These are phyloP conservation scores for Metschnikowia proteae DNA, from an alignment of 805 yeast genomes.

Conservation along the genomic window DNA sequence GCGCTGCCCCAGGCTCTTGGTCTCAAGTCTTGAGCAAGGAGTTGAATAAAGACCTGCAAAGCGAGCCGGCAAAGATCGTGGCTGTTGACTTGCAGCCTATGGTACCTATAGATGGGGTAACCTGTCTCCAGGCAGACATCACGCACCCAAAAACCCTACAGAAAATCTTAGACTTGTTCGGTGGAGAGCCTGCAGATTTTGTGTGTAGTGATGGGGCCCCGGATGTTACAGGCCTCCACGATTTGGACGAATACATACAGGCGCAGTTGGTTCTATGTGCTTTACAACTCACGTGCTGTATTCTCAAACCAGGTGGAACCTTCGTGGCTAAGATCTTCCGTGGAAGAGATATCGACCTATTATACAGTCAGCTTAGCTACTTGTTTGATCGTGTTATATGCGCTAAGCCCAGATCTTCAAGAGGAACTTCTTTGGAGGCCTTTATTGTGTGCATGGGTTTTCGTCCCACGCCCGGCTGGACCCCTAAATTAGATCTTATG, in stretches of 20 bases:
- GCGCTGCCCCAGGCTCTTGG: conserved; percentile 87
- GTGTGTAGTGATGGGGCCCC: conserved; percentile 99
- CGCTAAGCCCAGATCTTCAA: conserved; percentile 92
- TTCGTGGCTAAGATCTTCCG: conserved; percentile 96
- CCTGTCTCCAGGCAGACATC: conserved; percentile 90
- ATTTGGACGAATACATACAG: conserved; percentile 93
- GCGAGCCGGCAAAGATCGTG: conserved; percentile 63
- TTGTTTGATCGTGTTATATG: conserved; percentile 85
- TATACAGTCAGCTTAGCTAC: conserved; percentile 88
- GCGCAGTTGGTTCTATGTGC: conserved; percentile 93
- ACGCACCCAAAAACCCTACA: conserved; percentile 90
- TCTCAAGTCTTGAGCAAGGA: conserved; percentile 85
- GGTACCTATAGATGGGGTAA: conserved; percentile 92
- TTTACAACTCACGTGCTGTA: conserved; percentile 83
- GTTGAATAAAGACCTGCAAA: conserved; percentile 33
- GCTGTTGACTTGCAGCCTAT: conserved; percentile 97
- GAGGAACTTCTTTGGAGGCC: conserved; percentile 92
- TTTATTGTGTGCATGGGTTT: conserved; percentile 91
- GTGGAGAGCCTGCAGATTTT: conserved; percentile 90
- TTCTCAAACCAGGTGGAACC: conserved; percentile 83
- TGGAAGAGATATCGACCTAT: conserved; percentile 90
- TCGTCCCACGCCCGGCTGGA: conserved; percentile 80
- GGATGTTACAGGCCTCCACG: conserved; percentile 96
- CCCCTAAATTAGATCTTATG: conserved; percentile 54
- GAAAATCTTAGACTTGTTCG: conserved; percentile 73